Percentiles rank a stretch among this genome's conserved stretches.
phyloP scores from a whole-genome alignment of 1,284 basidiomycete species.

The Athelia psychrophila region DNA sequence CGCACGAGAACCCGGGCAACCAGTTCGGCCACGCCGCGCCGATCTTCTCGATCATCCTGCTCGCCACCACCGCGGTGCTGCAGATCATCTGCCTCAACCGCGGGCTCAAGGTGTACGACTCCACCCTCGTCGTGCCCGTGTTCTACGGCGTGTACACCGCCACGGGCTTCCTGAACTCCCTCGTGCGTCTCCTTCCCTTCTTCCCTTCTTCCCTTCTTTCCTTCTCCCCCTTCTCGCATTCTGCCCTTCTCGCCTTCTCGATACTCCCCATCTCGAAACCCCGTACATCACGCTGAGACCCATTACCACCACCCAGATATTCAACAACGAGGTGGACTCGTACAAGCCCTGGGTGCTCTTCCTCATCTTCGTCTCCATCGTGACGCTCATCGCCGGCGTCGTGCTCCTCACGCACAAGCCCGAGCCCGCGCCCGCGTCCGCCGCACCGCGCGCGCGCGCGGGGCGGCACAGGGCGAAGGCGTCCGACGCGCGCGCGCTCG shows the following conservation, averaged over 20 bases:
- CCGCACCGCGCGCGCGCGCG: constrained; percentile 12
- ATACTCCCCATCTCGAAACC: too few relatives aligned
- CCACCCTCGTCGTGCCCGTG: constrained; percentile 73
- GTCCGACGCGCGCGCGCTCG: constrained; percentile 9
- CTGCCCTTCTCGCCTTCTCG: too few relatives aligned
- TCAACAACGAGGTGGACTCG: constrained; percentile 79
- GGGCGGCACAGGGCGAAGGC: constrained; percentile 9
- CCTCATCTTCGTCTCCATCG: constrained; percentile 82
- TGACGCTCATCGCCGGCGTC: constrained; percentile 83
- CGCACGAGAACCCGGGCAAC: constrained; percentile 78
- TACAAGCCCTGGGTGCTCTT: constrained; percentile 87
- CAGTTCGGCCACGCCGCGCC: constrained; percentile 81
- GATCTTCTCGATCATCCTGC: constrained; percentile 80
- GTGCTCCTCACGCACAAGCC: constrained; percentile 83
- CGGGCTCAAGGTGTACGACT: constrained; percentile 79
- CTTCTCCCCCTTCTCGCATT: too few relatives aligned
- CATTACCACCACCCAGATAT: constrained; percentile 39
- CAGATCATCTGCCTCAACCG: constrained; percentile 92
- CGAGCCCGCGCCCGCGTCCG: constrained; percentile 35
- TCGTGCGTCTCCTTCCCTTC: constrained; percentile 4
- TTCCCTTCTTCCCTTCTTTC: too few relatives aligned
- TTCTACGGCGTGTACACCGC: constrained; percentile 74
- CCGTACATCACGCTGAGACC: too few relatives aligned
- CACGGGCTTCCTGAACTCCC: constrained; percentile 33
- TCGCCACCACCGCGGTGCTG: constrained; percentile 76